These are phyloP conservation scores for Botrytis fabae DNA, from an alignment of 2,329 filamentous ascomycete species.

Conservation along the genomic window DNA sequence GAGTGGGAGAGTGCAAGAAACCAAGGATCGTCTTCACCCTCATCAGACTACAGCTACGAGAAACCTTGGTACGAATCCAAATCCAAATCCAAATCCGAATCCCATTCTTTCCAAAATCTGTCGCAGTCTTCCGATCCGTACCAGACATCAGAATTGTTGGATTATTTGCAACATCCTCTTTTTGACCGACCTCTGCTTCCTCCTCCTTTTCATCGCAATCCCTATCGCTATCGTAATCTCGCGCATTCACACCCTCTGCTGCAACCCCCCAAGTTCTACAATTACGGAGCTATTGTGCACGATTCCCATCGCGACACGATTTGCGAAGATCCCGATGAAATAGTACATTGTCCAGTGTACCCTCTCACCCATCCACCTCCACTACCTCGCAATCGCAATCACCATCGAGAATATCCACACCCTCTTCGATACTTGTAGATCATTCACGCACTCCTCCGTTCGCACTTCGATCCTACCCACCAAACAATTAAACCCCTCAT, in stretches of 20 bases:
- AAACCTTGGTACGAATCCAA: background rate
- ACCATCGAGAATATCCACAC: background rate
- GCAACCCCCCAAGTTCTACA: background rate
- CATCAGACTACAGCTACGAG: background rate
- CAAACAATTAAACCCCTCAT: background rate
- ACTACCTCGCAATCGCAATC: background rate
- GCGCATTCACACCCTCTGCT: background rate
- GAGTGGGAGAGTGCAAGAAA: background rate
- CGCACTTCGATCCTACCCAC: background rate
- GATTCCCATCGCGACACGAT: background rate
- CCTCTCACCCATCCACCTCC: background rate
- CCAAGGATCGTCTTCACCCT: background rate
- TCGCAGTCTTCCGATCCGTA: background rate
- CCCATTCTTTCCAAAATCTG: background rate
- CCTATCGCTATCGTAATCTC: background rate
- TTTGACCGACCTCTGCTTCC: background rate
- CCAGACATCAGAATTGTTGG: background rate
- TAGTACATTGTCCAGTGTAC: background rate
- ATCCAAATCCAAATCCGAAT: background rate
- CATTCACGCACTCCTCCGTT: background rate
- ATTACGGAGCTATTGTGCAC: background rate
- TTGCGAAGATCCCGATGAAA: background rate
- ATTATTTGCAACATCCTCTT: background rate
- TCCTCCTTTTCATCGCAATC: background rate
- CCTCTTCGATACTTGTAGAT: background rate